A percentile compares a stretch with the other conserved stretches of the same genome.
phyloP scores from a whole-genome alignment of 768 basidiomycete species.

The Tricholoma bakamatsutake region DNA sequence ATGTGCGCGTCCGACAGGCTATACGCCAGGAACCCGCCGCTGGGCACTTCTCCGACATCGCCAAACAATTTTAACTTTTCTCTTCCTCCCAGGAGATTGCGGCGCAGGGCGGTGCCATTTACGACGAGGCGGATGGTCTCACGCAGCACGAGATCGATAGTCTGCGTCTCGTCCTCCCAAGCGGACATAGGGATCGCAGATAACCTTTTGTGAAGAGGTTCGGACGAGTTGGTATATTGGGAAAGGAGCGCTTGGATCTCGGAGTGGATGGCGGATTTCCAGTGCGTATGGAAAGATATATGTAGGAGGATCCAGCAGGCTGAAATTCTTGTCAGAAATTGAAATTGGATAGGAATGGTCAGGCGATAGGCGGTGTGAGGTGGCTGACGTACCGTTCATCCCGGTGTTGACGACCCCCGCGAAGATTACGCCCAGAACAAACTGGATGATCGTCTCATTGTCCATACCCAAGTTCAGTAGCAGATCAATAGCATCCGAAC shows the following conservation, averaged over 20 bases:
- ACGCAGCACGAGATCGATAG: conserved; percentile 30
- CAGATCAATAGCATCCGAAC: conserved; percentile 30
- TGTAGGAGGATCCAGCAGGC: conserved; percentile 33
- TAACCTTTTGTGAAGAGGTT: conserved; percentile 29
- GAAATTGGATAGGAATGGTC: no score
- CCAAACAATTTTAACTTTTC: not conserved
- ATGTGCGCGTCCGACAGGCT: conserved; percentile 27
- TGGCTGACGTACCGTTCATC: not conserved
- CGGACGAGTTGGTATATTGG: conserved; percentile 21
- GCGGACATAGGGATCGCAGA: conserved; percentile 27
- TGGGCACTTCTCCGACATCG: conserved; percentile 22
- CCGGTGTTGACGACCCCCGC: conserved; percentile 29
- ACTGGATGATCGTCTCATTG: conserved; percentile 24
- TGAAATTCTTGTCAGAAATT: conserved; percentile 6
- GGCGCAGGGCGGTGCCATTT: conserved; percentile 25
- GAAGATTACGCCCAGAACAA: conserved; percentile 28
- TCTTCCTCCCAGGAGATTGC: conserved; percentile 20
- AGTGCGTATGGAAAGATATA: conserved; percentile 26
- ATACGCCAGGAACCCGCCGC: conserved; percentile 32
- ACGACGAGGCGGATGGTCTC: conserved; percentile 32
- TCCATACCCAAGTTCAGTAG: conserved; percentile 24
- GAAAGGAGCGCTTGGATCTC: conserved; percentile 27
- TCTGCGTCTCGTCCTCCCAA: conserved; percentile 37
- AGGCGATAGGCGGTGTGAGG: not conserved
- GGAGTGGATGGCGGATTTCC: conserved; percentile 24